Conservation (phyloP, 202 grass and related monocot species). For the Carex sylvatica region DNA sequence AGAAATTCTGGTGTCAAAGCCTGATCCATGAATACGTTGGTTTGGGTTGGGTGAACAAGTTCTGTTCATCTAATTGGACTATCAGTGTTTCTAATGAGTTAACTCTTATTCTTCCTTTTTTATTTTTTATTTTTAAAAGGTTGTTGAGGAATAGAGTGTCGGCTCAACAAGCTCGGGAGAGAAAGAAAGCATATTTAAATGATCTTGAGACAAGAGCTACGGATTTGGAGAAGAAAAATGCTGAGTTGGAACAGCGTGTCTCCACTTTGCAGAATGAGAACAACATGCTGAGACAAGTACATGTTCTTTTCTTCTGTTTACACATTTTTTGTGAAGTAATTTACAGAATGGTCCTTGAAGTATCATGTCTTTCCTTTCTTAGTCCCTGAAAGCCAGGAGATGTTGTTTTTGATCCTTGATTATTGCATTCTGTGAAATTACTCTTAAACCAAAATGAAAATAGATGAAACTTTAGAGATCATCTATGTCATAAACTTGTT, state of each 20-base stretch:
- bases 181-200: slow-evolving; percentile 94
- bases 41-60: background rate
- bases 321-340: background rate
- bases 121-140: slow-evolving; percentile 6
- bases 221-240: slow-evolving; percentile 82
- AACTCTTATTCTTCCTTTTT: background rate
- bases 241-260: slow-evolving; percentile 83
- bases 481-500: background rate
- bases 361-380: background rate
- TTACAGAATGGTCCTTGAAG: background rate
- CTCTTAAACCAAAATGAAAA: slow-evolving; percentile 2
- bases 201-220: slow-evolving; percentile 78
- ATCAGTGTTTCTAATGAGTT: background rate
- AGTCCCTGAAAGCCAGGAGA: background rate
- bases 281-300: slow-evolving; percentile 89
- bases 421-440: background rate
- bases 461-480: background rate
- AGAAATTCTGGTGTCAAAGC: too few species aligned
- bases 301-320: background rate
- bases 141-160: slow-evolving; percentile 95
- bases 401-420: background rate
- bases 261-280: slow-evolving; percentile 98
- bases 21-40: background rate
- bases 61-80: background rate
- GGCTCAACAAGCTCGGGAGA: slow-evolving; percentile 96